Base-by-base conservation (phyloP, 306 rosid species). In the Mimosa pudica region DNA sequence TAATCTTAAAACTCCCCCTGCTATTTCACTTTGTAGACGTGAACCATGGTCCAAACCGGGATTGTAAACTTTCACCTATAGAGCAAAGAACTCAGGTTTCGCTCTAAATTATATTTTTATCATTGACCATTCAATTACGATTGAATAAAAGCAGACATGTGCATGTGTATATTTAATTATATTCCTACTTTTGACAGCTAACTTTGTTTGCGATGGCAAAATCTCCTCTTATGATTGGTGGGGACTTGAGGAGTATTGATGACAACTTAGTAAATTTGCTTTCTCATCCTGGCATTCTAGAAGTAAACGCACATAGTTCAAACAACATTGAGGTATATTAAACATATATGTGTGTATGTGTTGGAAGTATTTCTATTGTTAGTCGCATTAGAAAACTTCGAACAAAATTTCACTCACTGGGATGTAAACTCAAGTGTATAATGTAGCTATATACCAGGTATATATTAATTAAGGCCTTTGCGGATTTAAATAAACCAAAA, bases 281-380 rank as follows among this genome's bases (percentile, higher is more conserved):
- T 17, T 1, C 1, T 3, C 4, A 4, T 48, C 2, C 0, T 44
- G 83, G 83, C 24, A 47, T 93, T 60, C 71, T 88, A 84, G 90
- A 81, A 84, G 91, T 91, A 49, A 85, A 93, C 85, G 72, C 81
- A 48, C 78, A 77, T 14, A 91, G 94, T 75, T 81, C 87, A 62
- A 84, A 89, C 49, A 93, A 91, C 77, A 85, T 16, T 74, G 94
- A 91, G 94, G 97, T 87, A 80, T 61, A 91, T 83, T 9, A 51
- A 51, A 51, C 10, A 7, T 46, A 11, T 6, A 7, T 46, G 49
- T 6, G 8, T 46, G n/a, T n/a, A n/a, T n/a, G 8, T 46, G 8
- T 46, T 8, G 46, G 8, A 4, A 24, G 30, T 44, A 3, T 4
- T 44, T 4, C 46, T 44, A 44, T 44, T 44, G 46, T 44, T 44